Evolutionary conservation across 345 rosid species (phyloP), one percentile per base, ranked within the genome.

Genomic region (Pelargonium nanum): DNA sequence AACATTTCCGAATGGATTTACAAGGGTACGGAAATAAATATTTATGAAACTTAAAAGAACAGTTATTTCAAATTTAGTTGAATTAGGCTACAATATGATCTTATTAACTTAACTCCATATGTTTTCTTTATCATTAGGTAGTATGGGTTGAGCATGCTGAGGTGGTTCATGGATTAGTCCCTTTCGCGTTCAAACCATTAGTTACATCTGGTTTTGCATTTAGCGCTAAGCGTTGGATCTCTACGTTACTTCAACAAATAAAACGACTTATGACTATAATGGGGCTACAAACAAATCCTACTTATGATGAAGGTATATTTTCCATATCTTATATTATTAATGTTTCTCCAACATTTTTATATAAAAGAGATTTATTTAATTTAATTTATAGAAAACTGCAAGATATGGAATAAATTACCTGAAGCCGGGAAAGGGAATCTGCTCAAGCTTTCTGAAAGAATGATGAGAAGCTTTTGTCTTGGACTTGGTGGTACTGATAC

Each of bases 121-220:
- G 19, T 51, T 59, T 15, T 34, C 15, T 57, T 28, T 13, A 13
- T 48, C 19, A 0, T 30, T 53, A 84, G 89, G 74, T 85, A 28
- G 74, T 58, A 17, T 81, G 88, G 85, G 78, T 85, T 50, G 88
- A 85, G 56, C 84, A 74, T 68, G 77, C 63, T 1, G 79, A 77
- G 54, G 82, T 65, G 19, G 87, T 80, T 59, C 61, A 79, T 21
- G 22, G 56, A 19, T 56, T 4, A 2, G 69, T 74, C 54, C 83
- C 67, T 44, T 52, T 16, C 10, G 32, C 71, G 22, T 83, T 73
- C 57, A 45, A 8, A 23, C 59, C 57, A 17, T 44, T 76, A 1
- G 77, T 83, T 6, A 52, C 5, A 24, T 77, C 85, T 2, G 82
- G 86, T 23, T 70, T 59, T 52, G 77, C 74, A 16, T 85, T 74